Evolutionary conservation across 2,329 filamentous ascomycete genomes (phyloP).

Genomic region (Microdochium paspali): DNA sequence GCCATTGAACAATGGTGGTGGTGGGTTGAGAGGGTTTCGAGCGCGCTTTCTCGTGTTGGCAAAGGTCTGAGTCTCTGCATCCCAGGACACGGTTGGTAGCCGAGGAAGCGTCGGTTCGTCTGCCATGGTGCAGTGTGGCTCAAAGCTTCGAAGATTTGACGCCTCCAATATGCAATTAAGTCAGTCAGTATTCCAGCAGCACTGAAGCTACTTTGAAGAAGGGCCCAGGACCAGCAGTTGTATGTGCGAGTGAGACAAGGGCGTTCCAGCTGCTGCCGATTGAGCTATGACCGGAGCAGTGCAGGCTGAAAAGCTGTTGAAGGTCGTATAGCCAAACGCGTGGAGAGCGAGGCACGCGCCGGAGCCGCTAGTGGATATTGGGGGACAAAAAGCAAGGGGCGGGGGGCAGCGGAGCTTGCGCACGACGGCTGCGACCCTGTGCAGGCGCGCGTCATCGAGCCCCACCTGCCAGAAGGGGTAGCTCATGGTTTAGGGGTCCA

Average conservation of each 20-base stretch:
- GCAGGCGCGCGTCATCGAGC: not conserved
- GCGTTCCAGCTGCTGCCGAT: no score
- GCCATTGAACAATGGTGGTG: constrained; percentile 36
- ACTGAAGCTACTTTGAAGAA: no score
- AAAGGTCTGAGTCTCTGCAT: constrained; percentile 18
- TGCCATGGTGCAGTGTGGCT: constrained; percentile 21
- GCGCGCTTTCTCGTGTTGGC: constrained; percentile 29
- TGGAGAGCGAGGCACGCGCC: not conserved
- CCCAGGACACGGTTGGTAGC: constrained; percentile 21
- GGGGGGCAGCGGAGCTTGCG: not conserved
- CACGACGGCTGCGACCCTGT: not conserved
- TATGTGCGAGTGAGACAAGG: no score
- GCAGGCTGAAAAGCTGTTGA: not conserved
- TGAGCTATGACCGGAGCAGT: not conserved
- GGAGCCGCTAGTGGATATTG: not conserved
- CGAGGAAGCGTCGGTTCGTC: constrained; percentile 26
- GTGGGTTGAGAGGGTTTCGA: constrained; percentile 11
- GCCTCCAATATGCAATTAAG: no score
- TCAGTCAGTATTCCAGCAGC: not conserved
- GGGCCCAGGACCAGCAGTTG: no score
- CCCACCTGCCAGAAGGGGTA: not conserved
- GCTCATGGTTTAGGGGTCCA: not conserved
- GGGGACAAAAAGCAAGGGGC: not conserved
- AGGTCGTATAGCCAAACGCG: not conserved
- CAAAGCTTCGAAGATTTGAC: no score